Base-by-base conservation (phyloP, 768 basidiomycete genomes). In the Rhizopogon salebrosus region DNA sequence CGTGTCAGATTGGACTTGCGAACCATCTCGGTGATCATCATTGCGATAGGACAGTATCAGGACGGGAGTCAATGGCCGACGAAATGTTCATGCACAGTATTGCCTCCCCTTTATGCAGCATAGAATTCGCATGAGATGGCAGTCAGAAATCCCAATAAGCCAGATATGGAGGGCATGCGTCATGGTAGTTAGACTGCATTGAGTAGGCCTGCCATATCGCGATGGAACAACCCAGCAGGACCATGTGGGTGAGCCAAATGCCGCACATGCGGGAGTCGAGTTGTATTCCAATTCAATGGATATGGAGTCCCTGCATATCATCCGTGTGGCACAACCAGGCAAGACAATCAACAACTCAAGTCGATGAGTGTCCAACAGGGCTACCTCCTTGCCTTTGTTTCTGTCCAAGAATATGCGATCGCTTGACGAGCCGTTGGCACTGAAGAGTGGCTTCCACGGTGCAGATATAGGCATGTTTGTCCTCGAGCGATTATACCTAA, bases 1-100 rank as follows among this genome's bases (percentile, higher is more conserved):
- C 58, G 57, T 60, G 51, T 29, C 22, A 54, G 39, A 14, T 6
- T 3, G 1, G n/a, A 53, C 20, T 18, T 38, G 16, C 35, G 22
- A 20, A 11, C 16, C 48, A 53, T 53, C 20, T 3, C 6, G 27
- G 13, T 6, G 24, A 38, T 37, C n/a, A 3, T 22, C 11, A 40
- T 42, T 38, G 39, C 16, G 14, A n/a, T 18, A 22, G 24, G 40
- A 22, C 24, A 49, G 37, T 27, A 24, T 16, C 6, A 52, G 39
- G 9, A 54, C 11, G 51, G 40, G 39, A 26, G 29, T 18, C 27
- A 38, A 50, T 51, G 34, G 2, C 48, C 35, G 10, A 18, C n/a
- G 7, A 31, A 14, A 16, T 36, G n/a, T 27, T 22, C 24, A 18
- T 34, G n/a, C 2, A 18, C 40, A 51, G 11, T n/a, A 51, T n/a